Evolutionary conservation across 2,329 filamentous ascomycete species (phyloP), one percentile per base, ranked within the genome.

Genomic region (Phaeophleospora eucalypticola): DNA sequence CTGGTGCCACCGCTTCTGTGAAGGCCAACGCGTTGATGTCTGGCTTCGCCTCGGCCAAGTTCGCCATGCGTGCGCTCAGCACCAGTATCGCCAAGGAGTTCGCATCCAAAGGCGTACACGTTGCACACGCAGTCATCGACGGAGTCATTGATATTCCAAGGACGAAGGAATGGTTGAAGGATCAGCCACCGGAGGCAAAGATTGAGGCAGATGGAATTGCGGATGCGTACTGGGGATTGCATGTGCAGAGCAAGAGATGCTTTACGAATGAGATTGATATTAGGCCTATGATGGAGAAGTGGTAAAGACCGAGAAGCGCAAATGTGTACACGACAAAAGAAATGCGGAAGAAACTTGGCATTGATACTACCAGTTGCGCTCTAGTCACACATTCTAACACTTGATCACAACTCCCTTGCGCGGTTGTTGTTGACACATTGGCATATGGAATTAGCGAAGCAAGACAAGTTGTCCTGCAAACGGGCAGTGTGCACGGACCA

Each of bases 211-310:
- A 87, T 54, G 85, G 91, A 82, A 94, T 95, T 73, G 89, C 89
- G 9, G 87, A 94, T 55, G 79, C 81, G 9, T 95, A 95, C 62
- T 95, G 88, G 87, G 74, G 84, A 63, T 64, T 95, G 60, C 89
- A 95, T 62, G 85, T 82, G 0, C 89, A 95, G 71, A 86, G 84
- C 24, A 78, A 80, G 57, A 87, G 85, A 4, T 81, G 81, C 2
- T 94, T 91, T 61, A 89, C 87, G 0, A 87, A 87, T 62, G 87
- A 94, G 69, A 67, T 94, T 57, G 89, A 94, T 67, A 71, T 90
- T 21, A 75, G 89, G 53, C 88, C 89, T 1, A 89, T 81, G 66
- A 74, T 89, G 43, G 89, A 95, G 74, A 94, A 90, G 66, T 95
- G 86, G 75, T 90, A 76, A 52, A 35, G 21, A 33, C 14, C 17